Evolutionary conservation across 495 filamentous ascomycete species (phyloP), one percentile per base, ranked within the genome.

Genomic region (Daldinia loculata): DNA sequence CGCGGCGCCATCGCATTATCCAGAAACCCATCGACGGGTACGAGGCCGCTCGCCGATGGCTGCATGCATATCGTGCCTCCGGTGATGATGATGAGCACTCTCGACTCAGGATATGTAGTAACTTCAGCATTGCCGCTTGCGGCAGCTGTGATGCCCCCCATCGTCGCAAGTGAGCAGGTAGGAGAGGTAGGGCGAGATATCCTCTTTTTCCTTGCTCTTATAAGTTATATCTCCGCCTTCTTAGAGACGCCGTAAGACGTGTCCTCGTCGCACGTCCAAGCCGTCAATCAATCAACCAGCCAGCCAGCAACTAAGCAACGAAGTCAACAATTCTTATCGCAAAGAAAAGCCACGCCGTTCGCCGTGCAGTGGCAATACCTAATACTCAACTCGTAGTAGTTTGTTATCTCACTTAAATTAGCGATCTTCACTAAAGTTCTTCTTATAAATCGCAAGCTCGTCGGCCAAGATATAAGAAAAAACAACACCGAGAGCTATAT

Each of bases 31-130:
- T 88, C 83, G 14, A 92, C 92, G 19, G 93, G 91, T 8, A 91
- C 78, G 59, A 91, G 83, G 7, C 89, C 91, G 56, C 88, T 85
- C 0, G 85, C 83, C 3, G 88, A 91, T 12, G 84, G 87, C 74
- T 88, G 86, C 95, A 99, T 99, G 80, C 94, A 98, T 63, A 99
- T 98, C 1, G 95, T 98, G 19, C 95, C 95, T 52, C 95, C 94
- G 14, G 94, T 97, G 87, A 95, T 95, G 80, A 97, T 92, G 66
- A 97, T 90, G 62, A 97, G 83, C 7, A 97, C 92, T 62, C 93
- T 84, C 0, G 92, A 92, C 78, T 97, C 94, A 1, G 88, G 87
- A 66, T 80, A 81, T 30, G 68, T 79, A 36, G 77, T 79, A 32
- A 76, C 43, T 56, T 77, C 72, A 52, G 75, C 67, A 57, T 53